Evolutionary conservation across 2,329 filamentous ascomycete genomes (phyloP), one percentile per base, ranked within the genome.

Genomic region (Aspergillus floridensis): DNA sequence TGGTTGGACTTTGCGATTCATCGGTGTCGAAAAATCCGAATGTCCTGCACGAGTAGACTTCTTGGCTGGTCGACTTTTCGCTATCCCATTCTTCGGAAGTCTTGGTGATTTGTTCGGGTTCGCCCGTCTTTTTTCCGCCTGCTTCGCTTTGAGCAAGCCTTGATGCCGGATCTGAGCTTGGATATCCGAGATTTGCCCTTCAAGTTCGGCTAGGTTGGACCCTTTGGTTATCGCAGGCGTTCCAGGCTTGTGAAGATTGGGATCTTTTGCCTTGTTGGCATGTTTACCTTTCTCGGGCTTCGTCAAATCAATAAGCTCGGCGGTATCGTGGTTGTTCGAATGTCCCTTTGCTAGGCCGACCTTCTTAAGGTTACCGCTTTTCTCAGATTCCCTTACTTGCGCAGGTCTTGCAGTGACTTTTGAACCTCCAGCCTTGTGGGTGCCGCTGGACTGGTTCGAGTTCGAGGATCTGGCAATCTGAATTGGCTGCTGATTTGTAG

Each of bases 1-100:
- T 64, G 63, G 68, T 74, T 69, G 72, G 55, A 62, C 65, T 66
- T 66, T 66, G 70, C 67, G 70, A 76, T 75, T 77, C 75, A 75
- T 71, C 61, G 75, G 75, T 60, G 24, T 52, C 63, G 66, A 69
- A 75, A 77, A 77, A 77, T 68, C 72, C 72, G n/a, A 35, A 16
- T 12, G 32, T 35, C 16, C 32, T 29, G 26, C 3, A 2, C 26
- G 7, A 29, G 26, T 29, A 29, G 26, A 16, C 38, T 19, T 44
- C 16, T 44, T 16, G 4, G 32, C 32, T 12, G 32, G 2, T 35
- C 32, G 26, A 3, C 7, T 7, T 35, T 35, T 44, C 6, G 38
- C 38, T 44, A 19, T 19, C 38, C 12, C 38, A 7, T 19, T 41
- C 6, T 16, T n/a, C 14, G 16, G n/a, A 8, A 14, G 19, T 7